phyloP scores from a whole-genome alignment of 73 alveolate genomes.

The Loxodes magnus region DNA sequence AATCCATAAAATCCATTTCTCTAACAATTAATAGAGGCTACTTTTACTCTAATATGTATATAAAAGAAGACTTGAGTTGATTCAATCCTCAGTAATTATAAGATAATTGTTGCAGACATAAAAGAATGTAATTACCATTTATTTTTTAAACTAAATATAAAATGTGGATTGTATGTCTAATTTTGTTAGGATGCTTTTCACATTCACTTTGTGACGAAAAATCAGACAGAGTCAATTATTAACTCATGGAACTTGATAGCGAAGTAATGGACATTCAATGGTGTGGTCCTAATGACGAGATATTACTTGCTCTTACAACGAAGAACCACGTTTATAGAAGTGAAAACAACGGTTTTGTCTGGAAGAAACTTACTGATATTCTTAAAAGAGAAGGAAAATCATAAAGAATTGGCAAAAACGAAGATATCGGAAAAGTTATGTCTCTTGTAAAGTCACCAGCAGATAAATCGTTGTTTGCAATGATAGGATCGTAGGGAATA shows the following conservation, averaged over 20 bases:
- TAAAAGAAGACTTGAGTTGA: no score
- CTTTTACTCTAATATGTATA: no score
- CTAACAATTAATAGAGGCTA: no score
- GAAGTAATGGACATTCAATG: constrained; percentile 40
- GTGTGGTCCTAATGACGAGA: constrained; percentile 55
- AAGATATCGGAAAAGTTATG: constrained; percentile 53
- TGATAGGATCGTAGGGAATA: constrained; percentile 59
- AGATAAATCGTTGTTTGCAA: constrained; percentile 53
- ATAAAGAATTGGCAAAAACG: no score
- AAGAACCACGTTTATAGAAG: constrained; percentile 51
- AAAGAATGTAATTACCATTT: no score
- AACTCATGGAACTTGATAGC: constrained; percentile 17
- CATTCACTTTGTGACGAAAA: no score
- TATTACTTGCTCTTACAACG: constrained; percentile 51
- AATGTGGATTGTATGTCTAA: no score
- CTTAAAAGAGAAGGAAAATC: constrained; percentile 25
- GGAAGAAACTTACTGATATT: constrained; percentile 38
- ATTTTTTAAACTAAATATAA: no score
- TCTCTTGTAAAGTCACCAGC: constrained; percentile 44
- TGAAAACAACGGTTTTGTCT: constrained; percentile 60
- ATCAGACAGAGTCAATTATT: background rate
- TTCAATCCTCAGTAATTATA: no score
- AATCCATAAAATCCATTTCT: no score
- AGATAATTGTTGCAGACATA: no score
- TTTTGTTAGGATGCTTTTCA: no score